phyloP scores from a whole-genome alignment of 306 rosid genomes.

The Cercis canadensis region DNA sequence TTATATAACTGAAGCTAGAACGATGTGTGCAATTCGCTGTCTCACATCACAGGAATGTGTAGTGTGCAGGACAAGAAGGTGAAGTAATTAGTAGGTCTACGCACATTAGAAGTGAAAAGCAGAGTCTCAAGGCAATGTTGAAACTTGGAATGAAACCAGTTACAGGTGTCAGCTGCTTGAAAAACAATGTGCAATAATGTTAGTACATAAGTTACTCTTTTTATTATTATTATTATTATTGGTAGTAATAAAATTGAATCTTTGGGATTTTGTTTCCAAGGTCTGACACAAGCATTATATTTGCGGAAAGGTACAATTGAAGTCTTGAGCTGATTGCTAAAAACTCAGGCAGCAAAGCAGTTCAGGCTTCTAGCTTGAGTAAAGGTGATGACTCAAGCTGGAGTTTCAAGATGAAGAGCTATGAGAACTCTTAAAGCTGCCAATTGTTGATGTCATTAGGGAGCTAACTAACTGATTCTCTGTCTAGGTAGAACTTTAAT shows the following conservation, averaged over 20 bases:
- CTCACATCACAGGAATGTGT: constrained; percentile 20
- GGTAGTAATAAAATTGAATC: not conserved
- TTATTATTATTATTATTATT: not conserved
- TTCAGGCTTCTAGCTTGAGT: constrained; percentile 77
- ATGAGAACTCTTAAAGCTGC: constrained; percentile 83
- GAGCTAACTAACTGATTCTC: constrained; percentile 74
- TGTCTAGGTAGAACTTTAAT: constrained; percentile 30
- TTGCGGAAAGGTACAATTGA: constrained; percentile 92
- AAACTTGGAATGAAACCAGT: constrained; percentile 92
- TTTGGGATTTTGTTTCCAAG: constrained; percentile 81
- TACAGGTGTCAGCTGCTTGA: constrained; percentile 83
- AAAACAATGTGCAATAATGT: constrained; percentile 94
- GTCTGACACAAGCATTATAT: constrained; percentile 80
- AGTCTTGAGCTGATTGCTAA: constrained; percentile 88
- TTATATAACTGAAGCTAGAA: not conserved
- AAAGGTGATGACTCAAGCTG: constrained; percentile 97
- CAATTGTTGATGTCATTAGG: constrained; percentile 84
- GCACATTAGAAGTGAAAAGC: constrained; percentile 91
- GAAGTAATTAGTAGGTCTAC: constrained; percentile 83
- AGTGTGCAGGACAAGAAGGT: constrained; percentile 57
- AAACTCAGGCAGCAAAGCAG: constrained; percentile 94
- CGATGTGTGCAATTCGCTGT: not conserved
- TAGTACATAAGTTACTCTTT: constrained; percentile 30
- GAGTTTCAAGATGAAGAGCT: constrained; percentile 78
- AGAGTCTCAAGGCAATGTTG: constrained; percentile 92